phyloP scores from a whole-genome alignment of 805 yeast species.

The Metschnikowia arizonensis region DNA sequence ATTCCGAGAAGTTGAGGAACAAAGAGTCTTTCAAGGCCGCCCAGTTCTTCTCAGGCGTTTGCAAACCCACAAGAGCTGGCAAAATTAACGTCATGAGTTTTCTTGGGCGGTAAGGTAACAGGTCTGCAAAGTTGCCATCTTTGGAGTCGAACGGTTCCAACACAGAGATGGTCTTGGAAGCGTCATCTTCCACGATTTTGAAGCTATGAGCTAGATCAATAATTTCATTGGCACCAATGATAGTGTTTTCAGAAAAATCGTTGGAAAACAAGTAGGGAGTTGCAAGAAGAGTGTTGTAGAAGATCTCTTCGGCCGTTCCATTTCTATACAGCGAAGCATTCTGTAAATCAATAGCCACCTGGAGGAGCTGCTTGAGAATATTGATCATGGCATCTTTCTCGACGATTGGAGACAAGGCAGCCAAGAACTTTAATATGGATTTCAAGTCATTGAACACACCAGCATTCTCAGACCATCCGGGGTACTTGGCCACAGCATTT shows the following conservation, averaged over 20 bases:
- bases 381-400: constrained; percentile 38
- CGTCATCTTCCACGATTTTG: constrained; percentile 22
- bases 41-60: constrained; percentile 40
- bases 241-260: constrained; percentile 28
- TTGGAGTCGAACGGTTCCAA: constrained; percentile 39
- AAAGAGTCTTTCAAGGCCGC: constrained; percentile 25
- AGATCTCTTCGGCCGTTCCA: constrained; percentile 66
- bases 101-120: constrained; percentile 49
- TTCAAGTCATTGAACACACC: constrained; percentile 73
- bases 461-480: constrained; percentile 26
- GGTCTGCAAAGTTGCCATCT: constrained; percentile 23
- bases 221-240: constrained; percentile 41
- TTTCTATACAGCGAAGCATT: constrained; percentile 35
- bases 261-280: constrained; percentile 61
- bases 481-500: neutral
- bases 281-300: constrained; percentile 54
- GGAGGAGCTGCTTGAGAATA: constrained; percentile 52
- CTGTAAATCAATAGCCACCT: constrained; percentile 55
- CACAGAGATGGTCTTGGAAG: constrained; percentile 16
- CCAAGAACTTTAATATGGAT: constrained; percentile 63
- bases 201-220: constrained; percentile 44
- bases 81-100: constrained; percentile 47
- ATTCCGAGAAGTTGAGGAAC: constrained; percentile 31
- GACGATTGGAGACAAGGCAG: constrained; percentile 61
- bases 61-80: constrained; percentile 42